Conservation (phyloP, 2,329 filamentous ascomycete species). For the Amesomyces nigricolor region DNA sequence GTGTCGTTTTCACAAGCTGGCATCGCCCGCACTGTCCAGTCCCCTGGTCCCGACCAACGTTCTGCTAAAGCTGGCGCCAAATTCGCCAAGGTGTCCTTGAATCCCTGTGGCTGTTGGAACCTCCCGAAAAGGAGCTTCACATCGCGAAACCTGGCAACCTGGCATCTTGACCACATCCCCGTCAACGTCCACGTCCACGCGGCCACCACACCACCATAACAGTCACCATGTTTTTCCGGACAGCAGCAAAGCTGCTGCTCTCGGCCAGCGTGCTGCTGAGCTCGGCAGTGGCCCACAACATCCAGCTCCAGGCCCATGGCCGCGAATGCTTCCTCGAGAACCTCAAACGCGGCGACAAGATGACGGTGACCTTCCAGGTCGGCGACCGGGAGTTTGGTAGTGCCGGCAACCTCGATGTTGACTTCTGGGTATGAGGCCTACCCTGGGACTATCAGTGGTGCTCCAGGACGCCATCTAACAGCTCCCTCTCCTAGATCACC, state of each 20-base stretch:
- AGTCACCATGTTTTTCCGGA: constrained; percentile 39
- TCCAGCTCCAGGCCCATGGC: constrained; percentile 86
- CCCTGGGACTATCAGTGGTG: not conserved
- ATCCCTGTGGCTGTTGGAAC: constrained; percentile 9
- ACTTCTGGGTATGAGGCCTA: constrained; percentile 75
- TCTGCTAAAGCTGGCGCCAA: constrained; percentile 6
- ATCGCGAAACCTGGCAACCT: constrained; percentile 7
- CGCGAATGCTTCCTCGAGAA: constrained; percentile 96
- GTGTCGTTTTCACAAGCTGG: constrained; percentile 14
- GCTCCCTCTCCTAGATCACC: constrained; percentile 53
- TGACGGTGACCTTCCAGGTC: constrained; percentile 98
- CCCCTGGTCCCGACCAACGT: constrained; percentile 4
- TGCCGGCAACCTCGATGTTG: constrained; percentile 89
- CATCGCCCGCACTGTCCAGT: not conserved
- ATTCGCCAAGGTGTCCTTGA: constrained; percentile 27
- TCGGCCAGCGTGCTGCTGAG: constrained; percentile 53
- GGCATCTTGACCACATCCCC: constrained; percentile 7
- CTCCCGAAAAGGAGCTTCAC: constrained; percentile 13
- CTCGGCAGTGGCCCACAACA: constrained; percentile 78
- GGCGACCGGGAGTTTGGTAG: constrained; percentile 94
- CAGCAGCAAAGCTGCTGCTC: constrained; percentile 36
- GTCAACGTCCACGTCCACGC: constrained; percentile 1
- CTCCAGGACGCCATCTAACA: not conserved
- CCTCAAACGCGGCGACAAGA: constrained; percentile 89
- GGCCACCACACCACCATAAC: constrained; percentile 9